These are phyloP conservation scores for Tardiomyces digboiensis DNA, from an alignment of 1,139 yeast species.

Conservation along the genomic window DNA sequence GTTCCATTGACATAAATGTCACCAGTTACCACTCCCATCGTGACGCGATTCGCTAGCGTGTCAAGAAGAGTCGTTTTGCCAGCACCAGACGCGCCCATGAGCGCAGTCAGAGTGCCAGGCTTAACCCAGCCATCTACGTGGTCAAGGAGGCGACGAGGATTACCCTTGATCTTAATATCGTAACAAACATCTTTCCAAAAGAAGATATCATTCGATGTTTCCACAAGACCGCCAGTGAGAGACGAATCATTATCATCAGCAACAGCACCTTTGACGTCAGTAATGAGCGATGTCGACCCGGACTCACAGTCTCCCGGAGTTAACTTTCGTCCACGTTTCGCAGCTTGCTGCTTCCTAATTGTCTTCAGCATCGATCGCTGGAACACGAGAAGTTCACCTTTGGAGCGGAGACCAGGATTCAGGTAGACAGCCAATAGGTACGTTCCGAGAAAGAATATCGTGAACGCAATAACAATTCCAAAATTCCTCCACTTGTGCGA, in stretches of 20 bases:
- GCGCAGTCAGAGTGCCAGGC: constrained; percentile 66
- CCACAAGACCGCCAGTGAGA: constrained; percentile 11
- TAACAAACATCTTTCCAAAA: constrained; percentile 76
- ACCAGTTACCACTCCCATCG: constrained; percentile 73
- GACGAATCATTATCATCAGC: constrained; percentile 11
- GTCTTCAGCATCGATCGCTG: constrained; percentile 31
- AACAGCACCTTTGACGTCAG: constrained; percentile 13
- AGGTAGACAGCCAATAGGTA: constrained; percentile 52
- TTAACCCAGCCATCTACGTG: constrained; percentile 80
- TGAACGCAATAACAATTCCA: constrained; percentile 56
- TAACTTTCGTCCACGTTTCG: constrained; percentile 8
- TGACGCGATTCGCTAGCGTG: constrained; percentile 68
- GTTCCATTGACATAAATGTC: constrained; percentile 66
- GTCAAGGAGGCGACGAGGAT: constrained; percentile 49
- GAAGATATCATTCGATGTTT: constrained; percentile 39
- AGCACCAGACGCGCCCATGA: constrained; percentile 88
- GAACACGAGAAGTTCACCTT: constrained; percentile 74
- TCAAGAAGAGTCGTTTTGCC: constrained; percentile 75
- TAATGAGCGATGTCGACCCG: constrained; percentile 4
- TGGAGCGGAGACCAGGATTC: constrained; percentile 68
- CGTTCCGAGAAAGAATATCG: constrained; percentile 42
- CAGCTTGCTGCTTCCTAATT: constrained; percentile 27
- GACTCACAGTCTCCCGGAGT: constrained; percentile 21
- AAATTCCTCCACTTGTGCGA: constrained; percentile 76
- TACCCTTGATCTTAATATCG: constrained; percentile 55